Percentiles rank a stretch among this genome's conserved stretches.
Conservation (phyloP, 352 stramenopile genomes). For the Pythium phragmiticola region DNA sequence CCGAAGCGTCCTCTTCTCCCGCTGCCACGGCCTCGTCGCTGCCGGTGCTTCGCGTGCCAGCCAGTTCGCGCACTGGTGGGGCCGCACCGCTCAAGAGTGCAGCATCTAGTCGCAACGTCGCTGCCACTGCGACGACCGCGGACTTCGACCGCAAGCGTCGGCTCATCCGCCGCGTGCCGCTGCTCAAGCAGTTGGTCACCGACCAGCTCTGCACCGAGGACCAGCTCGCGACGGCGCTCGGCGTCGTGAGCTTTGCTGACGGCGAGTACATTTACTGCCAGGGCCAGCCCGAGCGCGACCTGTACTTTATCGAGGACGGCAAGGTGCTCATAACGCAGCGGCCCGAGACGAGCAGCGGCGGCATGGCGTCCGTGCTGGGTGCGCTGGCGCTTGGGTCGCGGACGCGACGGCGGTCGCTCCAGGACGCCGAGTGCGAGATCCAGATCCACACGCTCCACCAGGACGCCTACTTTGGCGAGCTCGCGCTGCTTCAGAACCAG, state of each 20-base stretch:
- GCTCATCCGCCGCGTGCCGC: slow-evolving; percentile 46
- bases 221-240: slow-evolving; percentile 39
- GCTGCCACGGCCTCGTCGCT: not conserved
- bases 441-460: slow-evolving; percentile 52
- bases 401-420: slow-evolving; percentile 28
- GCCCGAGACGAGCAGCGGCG: slow-evolving; percentile 1
- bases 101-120: not conserved
- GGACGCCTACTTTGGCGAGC: slow-evolving; percentile 70
- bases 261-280: slow-evolving; percentile 70
- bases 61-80: slow-evolving; percentile 4
- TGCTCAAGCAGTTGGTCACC: slow-evolving; percentile 48
- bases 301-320: slow-evolving; percentile 75
- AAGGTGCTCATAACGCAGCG: slow-evolving; percentile 70
- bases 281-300: slow-evolving; percentile 48
- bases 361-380: not conserved
- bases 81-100: not conserved
- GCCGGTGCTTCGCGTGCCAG: not conserved
- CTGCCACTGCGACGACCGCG: not conserved
- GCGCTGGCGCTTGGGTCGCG: slow-evolving; percentile 7
- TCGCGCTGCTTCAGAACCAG: slow-evolving; percentile 40
- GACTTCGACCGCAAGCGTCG: slow-evolving; percentile 45
- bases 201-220: slow-evolving; percentile 47
- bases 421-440: slow-evolving; percentile 52
- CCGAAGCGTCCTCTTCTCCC: not conserved
- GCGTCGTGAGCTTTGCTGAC: slow-evolving; percentile 36